Conservation (phyloP, 129 eudicot genomes). For the Cynara cardunculus region DNA sequence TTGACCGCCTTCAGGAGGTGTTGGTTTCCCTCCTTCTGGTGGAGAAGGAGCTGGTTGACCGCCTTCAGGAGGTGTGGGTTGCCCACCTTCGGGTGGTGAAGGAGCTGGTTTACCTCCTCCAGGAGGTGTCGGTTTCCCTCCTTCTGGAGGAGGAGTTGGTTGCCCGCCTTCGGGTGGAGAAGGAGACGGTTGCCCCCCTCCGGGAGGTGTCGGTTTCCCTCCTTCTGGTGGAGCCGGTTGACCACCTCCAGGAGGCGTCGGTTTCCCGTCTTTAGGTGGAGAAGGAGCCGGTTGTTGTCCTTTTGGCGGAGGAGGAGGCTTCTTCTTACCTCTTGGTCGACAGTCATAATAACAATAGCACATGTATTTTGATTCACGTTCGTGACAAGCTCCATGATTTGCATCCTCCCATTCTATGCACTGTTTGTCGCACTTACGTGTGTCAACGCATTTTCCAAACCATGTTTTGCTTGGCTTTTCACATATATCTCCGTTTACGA, state of each 20-base stretch:
- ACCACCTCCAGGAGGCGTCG: background rate
- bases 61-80: background rate
- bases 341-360: constrained; percentile 27
- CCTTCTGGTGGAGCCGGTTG: background rate
- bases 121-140: constrained; percentile 7
- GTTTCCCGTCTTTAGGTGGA: no score
- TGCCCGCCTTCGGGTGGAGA: background rate
- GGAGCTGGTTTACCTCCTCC: background rate
- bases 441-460: constrained; percentile 20
- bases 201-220: background rate
- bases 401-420: constrained; percentile 36
- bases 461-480: constrained; percentile 28
- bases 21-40: no score
- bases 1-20: background rate
- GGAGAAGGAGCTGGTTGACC: no score
- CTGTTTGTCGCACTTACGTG: constrained; percentile 17
- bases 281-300: background rate
- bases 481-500: constrained; percentile 9
- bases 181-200: no score
- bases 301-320: background rate
- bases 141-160: background rate
- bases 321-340: background rate
- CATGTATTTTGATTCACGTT: constrained; percentile 31
- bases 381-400: constrained; percentile 30
- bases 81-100: no score